phyloP scores from a whole-genome alignment of 257 asterid genomes.

The Penstemon eatonii region DNA sequence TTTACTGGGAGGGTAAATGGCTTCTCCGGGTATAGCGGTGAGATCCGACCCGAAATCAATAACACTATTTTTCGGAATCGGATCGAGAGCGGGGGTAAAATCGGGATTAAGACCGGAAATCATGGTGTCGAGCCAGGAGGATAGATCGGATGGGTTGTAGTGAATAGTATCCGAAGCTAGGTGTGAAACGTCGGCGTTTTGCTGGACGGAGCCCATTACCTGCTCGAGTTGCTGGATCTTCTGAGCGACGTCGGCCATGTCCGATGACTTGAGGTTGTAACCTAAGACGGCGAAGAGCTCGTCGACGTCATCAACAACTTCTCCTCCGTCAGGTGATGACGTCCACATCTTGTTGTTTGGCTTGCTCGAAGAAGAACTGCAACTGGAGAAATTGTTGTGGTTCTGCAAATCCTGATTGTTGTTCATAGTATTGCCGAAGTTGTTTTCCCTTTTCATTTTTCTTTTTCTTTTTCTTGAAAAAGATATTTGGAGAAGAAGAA shows the following conservation, averaged over 20 bases:
- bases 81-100: slow-evolving; percentile 41
- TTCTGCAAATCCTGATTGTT: not conserved
- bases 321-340: slow-evolving; percentile 22
- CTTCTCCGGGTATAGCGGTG: slow-evolving; percentile 78
- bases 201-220: slow-evolving; percentile 48
- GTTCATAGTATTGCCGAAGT: not conserved
- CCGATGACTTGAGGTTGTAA: slow-evolving; percentile 58
- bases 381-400: slow-evolving; percentile 34
- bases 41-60: slow-evolving; percentile 77
- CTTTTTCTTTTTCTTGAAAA: not conserved
- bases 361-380: slow-evolving; percentile 34
- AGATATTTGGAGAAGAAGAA: slow-evolving; percentile 13
- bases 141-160: slow-evolving; percentile 83
- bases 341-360: slow-evolving; percentile 44
- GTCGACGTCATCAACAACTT: slow-evolving; percentile 46
- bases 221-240: slow-evolving; percentile 69
- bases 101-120: slow-evolving; percentile 57
- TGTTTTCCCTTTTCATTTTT: slow-evolving; percentile 30
- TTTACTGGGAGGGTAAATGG: slow-evolving; percentile 54
- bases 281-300: slow-evolving; percentile 73
- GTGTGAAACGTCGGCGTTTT: slow-evolving; percentile 46
- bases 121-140: slow-evolving; percentile 84
- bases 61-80: not conserved
- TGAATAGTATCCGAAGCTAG: slow-evolving; percentile 65
- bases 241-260: slow-evolving; percentile 71